A percentile compares a stretch with the other conserved stretches of the same genome.
These are phyloP conservation scores for Lactarius vividus DNA, from an alignment of 768 basidiomycete species.

Conservation along the genomic window DNA sequence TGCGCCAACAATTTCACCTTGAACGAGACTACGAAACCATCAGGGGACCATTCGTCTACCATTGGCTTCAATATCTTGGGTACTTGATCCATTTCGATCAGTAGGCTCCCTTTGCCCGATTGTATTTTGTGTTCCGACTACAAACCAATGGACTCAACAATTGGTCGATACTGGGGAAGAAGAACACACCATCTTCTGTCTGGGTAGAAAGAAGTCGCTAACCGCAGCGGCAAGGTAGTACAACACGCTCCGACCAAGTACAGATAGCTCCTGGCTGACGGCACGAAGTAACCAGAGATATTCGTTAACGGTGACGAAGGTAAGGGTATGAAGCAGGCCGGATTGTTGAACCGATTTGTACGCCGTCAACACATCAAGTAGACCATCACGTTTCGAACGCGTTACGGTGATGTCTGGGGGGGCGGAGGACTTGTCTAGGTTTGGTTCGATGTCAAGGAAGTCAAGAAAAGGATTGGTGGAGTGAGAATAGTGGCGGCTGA, in stretches of 20 bases:
- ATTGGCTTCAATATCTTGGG: constrained; percentile 93
- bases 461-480: constrained; percentile 98
- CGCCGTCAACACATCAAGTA: constrained; percentile 68
- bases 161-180: not conserved
- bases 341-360: constrained; percentile 79
- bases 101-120: constrained; percentile 88
- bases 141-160: not conserved
- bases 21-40: constrained; percentile 94
- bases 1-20: constrained; percentile 55
- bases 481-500: constrained; percentile 96
- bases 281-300: constrained; percentile 91
- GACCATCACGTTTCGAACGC: constrained; percentile 56
- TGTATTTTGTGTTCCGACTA: constrained; percentile 99
- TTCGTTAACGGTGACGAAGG: constrained; percentile 93
- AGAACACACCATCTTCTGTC: constrained; percentile 77
- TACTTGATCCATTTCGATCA: constrained; percentile 98
- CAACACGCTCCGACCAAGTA: constrained; percentile 69
- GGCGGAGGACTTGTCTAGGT: constrained; percentile 16
- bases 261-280: constrained; percentile 72
- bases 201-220: constrained; percentile 95
- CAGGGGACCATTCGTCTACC: constrained; percentile 89
- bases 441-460: constrained; percentile 68
- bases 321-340: constrained; percentile 78
- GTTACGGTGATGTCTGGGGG: constrained; percentile 62
- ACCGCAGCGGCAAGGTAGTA: constrained; percentile 98